These are phyloP conservation scores for Dryadomyces quercus-mongolicae DNA, from an alignment of 2,329 filamentous ascomycete genomes.

Conservation along the genomic window DNA sequence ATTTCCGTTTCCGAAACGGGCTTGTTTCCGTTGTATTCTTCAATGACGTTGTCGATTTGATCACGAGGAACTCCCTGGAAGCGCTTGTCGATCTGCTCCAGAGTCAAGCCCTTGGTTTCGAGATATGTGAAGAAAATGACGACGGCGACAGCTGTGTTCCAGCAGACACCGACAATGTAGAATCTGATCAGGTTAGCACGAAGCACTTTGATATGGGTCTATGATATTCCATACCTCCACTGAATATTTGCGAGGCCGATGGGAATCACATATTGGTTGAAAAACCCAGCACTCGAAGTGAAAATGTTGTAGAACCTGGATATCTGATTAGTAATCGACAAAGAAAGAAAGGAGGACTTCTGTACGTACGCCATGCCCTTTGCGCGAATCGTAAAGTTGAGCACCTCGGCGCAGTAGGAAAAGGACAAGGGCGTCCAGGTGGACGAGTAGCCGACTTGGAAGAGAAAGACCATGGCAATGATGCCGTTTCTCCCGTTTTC, in stretches of 20 bases:
- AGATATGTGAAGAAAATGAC: slow-evolving; percentile 4
- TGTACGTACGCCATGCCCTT: slow-evolving; percentile 5
- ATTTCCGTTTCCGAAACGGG: background rate
- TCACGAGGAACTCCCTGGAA: slow-evolving; percentile 3
- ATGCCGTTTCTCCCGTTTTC: background rate
- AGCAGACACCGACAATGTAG: slow-evolving; percentile 5
- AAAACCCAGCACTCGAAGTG: slow-evolving; percentile 1
- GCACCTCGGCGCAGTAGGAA: slow-evolving; percentile 3
- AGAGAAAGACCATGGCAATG: slow-evolving; percentile 29
- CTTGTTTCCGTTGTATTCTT: slow-evolving; percentile 2
- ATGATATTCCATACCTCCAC: background rate
- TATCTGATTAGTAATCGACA: background rate
- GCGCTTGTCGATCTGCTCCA: slow-evolving; percentile 5
- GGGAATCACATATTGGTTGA: slow-evolving; percentile 5
- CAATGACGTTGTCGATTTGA: background rate
- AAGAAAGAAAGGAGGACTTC: too few species aligned
- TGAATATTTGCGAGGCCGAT: slow-evolving; percentile 3
- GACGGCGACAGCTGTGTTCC: background rate
- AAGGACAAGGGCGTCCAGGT: slow-evolving; percentile 5
- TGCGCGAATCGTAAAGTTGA: slow-evolving; percentile 6
- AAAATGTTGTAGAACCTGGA: slow-evolving; percentile 4
- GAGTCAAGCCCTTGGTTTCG: slow-evolving; percentile 4
- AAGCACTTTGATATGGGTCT: background rate
- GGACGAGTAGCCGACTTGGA: slow-evolving; percentile 4
- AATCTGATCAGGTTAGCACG: background rate